Percentiles rank a stretch among this genome's conserved stretches.
phyloP scores from a whole-genome alignment of 2,329 filamentous ascomycete species.

The Exophiala sp. region DNA sequence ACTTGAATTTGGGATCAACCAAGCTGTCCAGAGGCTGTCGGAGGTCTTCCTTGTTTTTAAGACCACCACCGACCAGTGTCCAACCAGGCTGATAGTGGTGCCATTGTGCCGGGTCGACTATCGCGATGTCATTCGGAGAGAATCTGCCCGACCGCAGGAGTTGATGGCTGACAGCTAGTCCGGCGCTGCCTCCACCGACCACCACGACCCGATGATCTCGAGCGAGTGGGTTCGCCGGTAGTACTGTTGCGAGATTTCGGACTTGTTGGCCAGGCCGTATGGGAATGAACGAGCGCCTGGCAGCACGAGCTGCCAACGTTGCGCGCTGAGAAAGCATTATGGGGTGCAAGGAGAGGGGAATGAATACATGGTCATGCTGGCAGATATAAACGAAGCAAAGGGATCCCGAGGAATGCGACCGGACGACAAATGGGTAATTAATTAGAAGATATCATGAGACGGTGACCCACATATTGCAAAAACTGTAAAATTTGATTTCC shows the following conservation, averaged over 20 bases:
- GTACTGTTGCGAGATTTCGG: constrained; percentile 28
- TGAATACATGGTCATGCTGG: background rate
- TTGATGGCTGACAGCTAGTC: constrained; percentile 64
- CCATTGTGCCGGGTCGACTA: constrained; percentile 61
- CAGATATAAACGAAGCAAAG: too few species aligned
- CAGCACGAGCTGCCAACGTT: background rate
- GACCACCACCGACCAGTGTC: constrained; percentile 65
- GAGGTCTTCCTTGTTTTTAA: constrained; percentile 61
- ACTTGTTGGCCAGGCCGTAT: background rate
- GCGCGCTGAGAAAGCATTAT: background rate
- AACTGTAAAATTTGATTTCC: too few species aligned
- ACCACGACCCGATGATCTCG: constrained; percentile 63
- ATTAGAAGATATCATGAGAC: background rate
- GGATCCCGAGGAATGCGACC: too few species aligned
- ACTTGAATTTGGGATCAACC: constrained; percentile 58
- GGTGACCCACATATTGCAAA: background rate
- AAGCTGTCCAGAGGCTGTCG: constrained; percentile 50
- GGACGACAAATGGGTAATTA: too few species aligned
- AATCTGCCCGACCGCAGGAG: constrained; percentile 60
- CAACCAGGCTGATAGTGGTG: constrained; percentile 69
- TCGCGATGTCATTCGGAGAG: constrained; percentile 57
- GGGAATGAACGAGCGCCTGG: background rate
- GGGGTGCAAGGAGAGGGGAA: background rate
- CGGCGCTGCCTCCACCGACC: constrained; percentile 64
- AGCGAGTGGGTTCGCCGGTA: constrained; percentile 35